Conservation (phyloP, 2,329 filamentous ascomycete species). For the Berkeleyomyces rouxiae region DNA sequence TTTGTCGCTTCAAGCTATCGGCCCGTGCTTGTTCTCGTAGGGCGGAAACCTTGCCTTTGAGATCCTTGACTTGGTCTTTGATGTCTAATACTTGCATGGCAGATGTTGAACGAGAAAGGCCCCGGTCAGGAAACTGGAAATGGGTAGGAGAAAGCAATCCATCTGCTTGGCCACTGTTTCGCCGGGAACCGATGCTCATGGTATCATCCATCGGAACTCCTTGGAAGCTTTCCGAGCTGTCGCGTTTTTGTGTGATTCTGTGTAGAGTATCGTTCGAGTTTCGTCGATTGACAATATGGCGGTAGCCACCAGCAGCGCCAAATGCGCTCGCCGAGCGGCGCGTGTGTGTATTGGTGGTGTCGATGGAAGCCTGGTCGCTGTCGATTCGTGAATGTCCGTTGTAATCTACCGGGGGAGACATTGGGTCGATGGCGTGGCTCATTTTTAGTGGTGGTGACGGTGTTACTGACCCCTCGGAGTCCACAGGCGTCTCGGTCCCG, state of each 20-base stretch:
- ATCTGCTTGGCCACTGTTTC: slow-evolving; percentile 4
- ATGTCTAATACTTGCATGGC: slow-evolving; percentile 56
- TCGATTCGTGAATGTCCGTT: slow-evolving; percentile 40
- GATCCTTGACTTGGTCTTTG: slow-evolving; percentile 68
- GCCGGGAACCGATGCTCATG: slow-evolving; percentile 14
- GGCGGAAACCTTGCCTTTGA: slow-evolving; percentile 71
- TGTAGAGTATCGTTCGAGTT: slow-evolving; percentile 8
- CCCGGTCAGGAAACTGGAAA: slow-evolving; percentile 27
- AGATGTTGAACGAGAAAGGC: slow-evolving; percentile 49
- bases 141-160: slow-evolving; percentile 29
- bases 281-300: slow-evolving; percentile 23
- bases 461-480: slow-evolving; percentile 32
- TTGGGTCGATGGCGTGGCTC: slow-evolving; percentile 18
- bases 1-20: slow-evolving; percentile 62
- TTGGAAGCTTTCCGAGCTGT: slow-evolving; percentile 25
- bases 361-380: slow-evolving; percentile 36
- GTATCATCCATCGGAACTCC: slow-evolving; percentile 37
- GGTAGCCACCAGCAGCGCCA: slow-evolving; percentile 40
- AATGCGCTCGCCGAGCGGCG: slow-evolving; percentile 49
- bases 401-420: slow-evolving; percentile 15
- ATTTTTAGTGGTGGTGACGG: slow-evolving; percentile 32
- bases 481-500: slow-evolving; percentile 20
- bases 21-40: slow-evolving; percentile 63
- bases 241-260: slow-evolving; percentile 16
- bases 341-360: slow-evolving; percentile 16